These are phyloP conservation scores for Penicillium sp. DNA, from an alignment of 2,329 filamentous ascomycete species.

Conservation along the genomic window DNA sequence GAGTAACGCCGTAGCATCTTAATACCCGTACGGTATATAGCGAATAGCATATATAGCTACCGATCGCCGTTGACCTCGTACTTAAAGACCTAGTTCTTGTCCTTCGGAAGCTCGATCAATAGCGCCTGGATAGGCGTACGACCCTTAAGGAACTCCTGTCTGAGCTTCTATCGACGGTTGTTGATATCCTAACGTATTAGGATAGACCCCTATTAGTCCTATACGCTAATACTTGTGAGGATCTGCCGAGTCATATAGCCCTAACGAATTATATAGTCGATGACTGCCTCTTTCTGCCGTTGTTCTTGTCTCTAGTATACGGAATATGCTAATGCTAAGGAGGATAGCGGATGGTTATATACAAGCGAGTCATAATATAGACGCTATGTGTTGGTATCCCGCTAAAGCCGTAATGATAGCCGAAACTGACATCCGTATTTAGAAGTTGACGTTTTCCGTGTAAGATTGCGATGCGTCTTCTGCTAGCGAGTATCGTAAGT, in stretches of 20 bases:
- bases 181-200: not conserved
- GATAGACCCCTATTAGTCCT: not conserved
- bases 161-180: conserved; percentile 2
- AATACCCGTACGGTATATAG: not conserved
- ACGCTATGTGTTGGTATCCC: no score
- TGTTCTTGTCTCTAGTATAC: no score
- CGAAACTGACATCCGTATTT: no score
- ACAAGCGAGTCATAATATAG: no score
- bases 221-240: not conserved
- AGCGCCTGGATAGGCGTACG: not conserved
- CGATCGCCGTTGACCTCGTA: not conserved
- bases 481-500: no score
- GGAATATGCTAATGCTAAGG: no score
- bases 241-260: not conserved
- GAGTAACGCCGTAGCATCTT: not conserved
- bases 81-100: not conserved
- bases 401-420: no score
- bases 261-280: not conserved
- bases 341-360: no score
- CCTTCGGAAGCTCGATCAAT: not conserved
- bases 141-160: not conserved
- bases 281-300: not conserved
- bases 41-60: not conserved
- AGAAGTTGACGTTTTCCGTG: no score
- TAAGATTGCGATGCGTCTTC: no score